Conservation (phyloP, 352 stramenopile genomes). For the Globisporangium middletonii region DNA sequence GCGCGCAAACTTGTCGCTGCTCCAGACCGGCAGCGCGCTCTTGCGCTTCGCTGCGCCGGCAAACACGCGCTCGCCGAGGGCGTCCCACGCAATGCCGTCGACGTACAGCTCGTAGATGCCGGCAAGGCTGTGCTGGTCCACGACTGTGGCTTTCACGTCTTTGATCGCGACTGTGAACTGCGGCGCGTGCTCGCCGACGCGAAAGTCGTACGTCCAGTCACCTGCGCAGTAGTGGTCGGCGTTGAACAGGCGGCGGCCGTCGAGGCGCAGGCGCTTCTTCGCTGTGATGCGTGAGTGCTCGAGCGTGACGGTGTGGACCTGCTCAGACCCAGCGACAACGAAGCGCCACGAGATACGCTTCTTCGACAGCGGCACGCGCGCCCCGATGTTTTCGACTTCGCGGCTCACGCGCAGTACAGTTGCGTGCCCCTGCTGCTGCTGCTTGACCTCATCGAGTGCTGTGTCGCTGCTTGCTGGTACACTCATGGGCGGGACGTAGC, state of each 20-base stretch:
- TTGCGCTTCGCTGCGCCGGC: conserved; percentile 16
- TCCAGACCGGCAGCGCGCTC: conserved; percentile 53
- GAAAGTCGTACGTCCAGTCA: conserved; percentile 78
- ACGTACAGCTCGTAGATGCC: conserved; percentile 68
- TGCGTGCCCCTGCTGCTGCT: not conserved
- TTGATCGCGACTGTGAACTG: conserved; percentile 65
- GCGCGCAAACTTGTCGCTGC: conserved; percentile 70
- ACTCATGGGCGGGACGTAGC: not conserved
- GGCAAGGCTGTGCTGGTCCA: conserved; percentile 61
- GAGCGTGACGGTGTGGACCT: conserved; percentile 81
- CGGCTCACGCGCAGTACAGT: conserved; percentile 53
- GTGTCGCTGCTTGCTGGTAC: not conserved
- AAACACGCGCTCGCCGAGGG: conserved; percentile 50
- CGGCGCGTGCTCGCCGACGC: conserved; percentile 27
- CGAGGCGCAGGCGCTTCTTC: conserved; percentile 80
- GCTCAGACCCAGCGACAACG: conserved; percentile 60
- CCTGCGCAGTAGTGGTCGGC: conserved; percentile 65
- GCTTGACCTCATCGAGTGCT: no score
- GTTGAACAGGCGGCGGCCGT: conserved; percentile 64
- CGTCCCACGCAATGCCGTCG: conserved; percentile 59
- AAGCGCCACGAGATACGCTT: conserved; percentile 85
- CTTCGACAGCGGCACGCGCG: conserved; percentile 74
- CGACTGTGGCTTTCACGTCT: conserved; percentile 65
- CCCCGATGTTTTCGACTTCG: conserved; percentile 82
- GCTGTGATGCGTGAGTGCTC: conserved; percentile 78